Percentiles rank a stretch among this genome's conserved stretches.
Conservation (phyloP, 2,329 filamentous ascomycete species). For the Ophiosphaerella herpotricha region DNA sequence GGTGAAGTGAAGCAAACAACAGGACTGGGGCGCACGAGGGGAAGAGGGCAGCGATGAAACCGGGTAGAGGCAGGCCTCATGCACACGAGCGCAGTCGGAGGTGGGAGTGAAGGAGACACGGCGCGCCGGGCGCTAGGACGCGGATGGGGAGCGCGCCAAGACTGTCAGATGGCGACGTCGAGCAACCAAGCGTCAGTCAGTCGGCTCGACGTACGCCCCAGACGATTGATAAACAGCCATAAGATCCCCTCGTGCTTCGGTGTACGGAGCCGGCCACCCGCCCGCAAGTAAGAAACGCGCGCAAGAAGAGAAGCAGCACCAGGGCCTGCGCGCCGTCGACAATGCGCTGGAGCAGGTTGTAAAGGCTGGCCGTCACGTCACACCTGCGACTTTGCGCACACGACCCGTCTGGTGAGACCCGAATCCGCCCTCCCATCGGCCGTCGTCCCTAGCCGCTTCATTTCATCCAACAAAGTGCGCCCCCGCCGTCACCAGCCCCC, state of each 20-base stretch:
- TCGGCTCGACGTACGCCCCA: too few relatives aligned
- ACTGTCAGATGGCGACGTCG: too few relatives aligned
- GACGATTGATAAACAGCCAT: too few relatives aligned
- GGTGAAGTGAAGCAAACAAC: slow-evolving; percentile 28
- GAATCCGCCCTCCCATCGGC: slow-evolving; percentile 24
- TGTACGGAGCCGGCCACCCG: neutral
- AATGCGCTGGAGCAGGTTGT: slow-evolving; percentile 34
- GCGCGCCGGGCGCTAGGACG: too few relatives aligned
- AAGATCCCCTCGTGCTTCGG: too few relatives aligned
- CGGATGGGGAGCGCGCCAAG: too few relatives aligned
- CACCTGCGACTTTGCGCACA: slow-evolving; percentile 26
- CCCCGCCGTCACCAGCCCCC: slow-evolving; percentile 11
- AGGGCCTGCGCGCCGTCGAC: slow-evolving; percentile 29
- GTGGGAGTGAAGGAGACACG: too few relatives aligned
- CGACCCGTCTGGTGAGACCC: slow-evolving; percentile 34
- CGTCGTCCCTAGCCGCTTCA: slow-evolving; percentile 8
- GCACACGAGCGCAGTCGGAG: too few relatives aligned
- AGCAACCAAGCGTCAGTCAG: too few relatives aligned
- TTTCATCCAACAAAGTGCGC: slow-evolving; percentile 14
- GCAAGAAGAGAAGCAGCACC: neutral
- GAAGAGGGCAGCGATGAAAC: too few relatives aligned
- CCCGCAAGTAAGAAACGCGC: neutral
- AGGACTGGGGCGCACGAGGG: neutral
- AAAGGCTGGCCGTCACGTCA: slow-evolving; percentile 40
- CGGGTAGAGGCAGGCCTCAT: neutral